Base-by-base conservation (phyloP, 1,139 yeast genomes). In the Debaryomyces nepalensis region DNA sequence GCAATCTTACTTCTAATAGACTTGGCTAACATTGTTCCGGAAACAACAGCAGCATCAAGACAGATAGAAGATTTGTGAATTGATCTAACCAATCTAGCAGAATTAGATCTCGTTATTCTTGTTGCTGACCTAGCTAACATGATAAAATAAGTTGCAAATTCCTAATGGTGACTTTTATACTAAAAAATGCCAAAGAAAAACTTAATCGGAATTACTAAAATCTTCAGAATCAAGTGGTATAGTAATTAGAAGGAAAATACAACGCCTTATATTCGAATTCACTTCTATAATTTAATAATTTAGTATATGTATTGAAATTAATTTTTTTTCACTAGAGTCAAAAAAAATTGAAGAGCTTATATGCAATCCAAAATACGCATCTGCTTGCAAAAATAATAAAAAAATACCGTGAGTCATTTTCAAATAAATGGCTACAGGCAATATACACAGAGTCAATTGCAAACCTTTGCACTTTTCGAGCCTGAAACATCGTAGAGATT, bases 11-110 rank as follows among this genome's bases (percentile, higher is more conserved):
- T 50, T 50, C 76, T 64, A 39, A 73, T 69, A 31, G 63, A 44
- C 44, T 64, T 63, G 42, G 79, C 78, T 39, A 73, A 58, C 48
- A 68, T 63, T 23, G 75, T 66, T 18, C 79, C 79, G 1, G 78
- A 73, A 16, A 73, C 70, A 32, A 71, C 66, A 26, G 59, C 63
- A n/a, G 77, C 77, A 44, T 69, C 65, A 11, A 54, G 52, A 40
- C 45, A 49, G 12, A 43, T 37, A 3, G 41, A 16, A 4, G 61
- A 47, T 4, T 23, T 26, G 26, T 56, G 57, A 30, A 59, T 48
- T 4, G 40, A 29, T 41, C 57, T 51, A 7, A 30, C 11, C 15
- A 29, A 27, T 21, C 27, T 30, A 3, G 18, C 15, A 4, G 21
- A 24, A 11, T 15, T 10, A 18, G 37, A 5, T 18, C 19, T 34